phyloP scores from a whole-genome alignment of 139 green algal species.

The Micromonas pusilla region DNA sequence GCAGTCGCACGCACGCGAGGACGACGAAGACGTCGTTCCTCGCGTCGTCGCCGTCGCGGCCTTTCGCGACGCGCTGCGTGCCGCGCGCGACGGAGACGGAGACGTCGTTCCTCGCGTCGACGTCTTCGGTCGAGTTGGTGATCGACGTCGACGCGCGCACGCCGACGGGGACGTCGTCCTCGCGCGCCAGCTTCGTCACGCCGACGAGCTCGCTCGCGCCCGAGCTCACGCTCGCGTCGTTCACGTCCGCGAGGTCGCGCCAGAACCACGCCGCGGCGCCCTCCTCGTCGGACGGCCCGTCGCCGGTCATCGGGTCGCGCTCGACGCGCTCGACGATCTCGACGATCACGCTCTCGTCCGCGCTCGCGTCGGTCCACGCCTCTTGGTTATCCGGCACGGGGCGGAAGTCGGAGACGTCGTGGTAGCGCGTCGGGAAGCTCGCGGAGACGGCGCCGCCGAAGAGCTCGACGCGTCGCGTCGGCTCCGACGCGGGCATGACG shows the following conservation, averaged over 20 bases:
- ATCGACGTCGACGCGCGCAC: too few relatives aligned
- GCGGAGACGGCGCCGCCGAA: not conserved
- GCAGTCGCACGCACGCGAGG: not conserved
- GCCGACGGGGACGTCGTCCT: not conserved
- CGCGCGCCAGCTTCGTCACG: not conserved
- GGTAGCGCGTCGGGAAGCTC: not conserved
- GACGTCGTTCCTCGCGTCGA: too few relatives aligned
- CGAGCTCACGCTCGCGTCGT: not conserved
- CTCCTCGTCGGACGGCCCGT: not conserved
- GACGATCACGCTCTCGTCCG: not conserved
- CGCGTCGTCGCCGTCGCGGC: not conserved
- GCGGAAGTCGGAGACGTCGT: not conserved
- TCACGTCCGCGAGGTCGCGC: not conserved
- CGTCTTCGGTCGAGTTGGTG: too few relatives aligned
- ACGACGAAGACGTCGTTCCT: not conserved
- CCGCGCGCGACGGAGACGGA: not conserved
- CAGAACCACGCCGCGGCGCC: not conserved
- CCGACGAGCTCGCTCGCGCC: not conserved
- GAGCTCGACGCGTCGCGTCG: not conserved
- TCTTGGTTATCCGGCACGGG: conserved; percentile 14
- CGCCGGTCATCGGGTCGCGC: not conserved
- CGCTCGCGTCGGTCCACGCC: not conserved
- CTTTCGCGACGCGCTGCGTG: not conserved
- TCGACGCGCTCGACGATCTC: conserved; percentile 16
- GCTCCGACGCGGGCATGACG: not conserved